phyloP scores from a whole-genome alignment of 495 filamentous ascomycete species.

The Penicillium salamii region DNA sequence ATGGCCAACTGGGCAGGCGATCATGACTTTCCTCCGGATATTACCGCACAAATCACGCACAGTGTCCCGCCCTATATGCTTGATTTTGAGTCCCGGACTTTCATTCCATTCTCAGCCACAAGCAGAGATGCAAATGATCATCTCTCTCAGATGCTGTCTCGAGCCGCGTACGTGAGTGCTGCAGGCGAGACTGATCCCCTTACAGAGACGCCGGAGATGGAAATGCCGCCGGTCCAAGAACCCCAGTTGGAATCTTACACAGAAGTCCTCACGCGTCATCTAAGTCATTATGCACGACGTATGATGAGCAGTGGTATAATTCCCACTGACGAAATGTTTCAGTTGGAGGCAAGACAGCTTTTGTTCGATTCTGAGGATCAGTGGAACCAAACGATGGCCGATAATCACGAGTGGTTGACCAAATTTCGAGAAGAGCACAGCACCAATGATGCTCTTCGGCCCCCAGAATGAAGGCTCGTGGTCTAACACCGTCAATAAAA shows the following conservation, averaged over 20 bases:
- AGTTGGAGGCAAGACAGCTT: constrained; percentile 49
- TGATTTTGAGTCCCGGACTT: constrained; percentile 21
- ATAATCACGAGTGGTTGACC: constrained; percentile 55
- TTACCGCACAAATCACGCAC: constrained; percentile 60
- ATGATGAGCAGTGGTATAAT: constrained; percentile 16
- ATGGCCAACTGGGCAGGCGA: constrained; percentile 71
- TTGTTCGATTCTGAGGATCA: constrained; percentile 58
- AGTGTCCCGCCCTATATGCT: constrained; percentile 55
- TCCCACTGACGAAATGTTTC: constrained; percentile 30
- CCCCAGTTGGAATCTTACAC: constrained; percentile 10
- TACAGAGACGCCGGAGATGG: not conserved
- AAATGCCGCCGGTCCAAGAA: not conserved
- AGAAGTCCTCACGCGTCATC: constrained; percentile 17
- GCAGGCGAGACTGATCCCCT: not conserved
- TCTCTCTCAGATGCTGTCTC: constrained; percentile 12
- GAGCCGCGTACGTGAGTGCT: not conserved
- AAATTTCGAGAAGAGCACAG: constrained; percentile 45
- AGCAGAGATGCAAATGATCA: constrained; percentile 16
- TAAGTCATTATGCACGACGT: constrained; percentile 18
- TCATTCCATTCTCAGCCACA: constrained; percentile 31
- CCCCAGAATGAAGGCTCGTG: too few relatives aligned
- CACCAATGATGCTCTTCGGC: not conserved
- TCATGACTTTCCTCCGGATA: constrained; percentile 62
- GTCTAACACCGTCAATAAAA: too few relatives aligned
- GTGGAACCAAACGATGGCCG: constrained; percentile 64